These are phyloP conservation scores for Fraxinus albicans DNA, from an alignment of 305 asterid species.

Conservation along the genomic window DNA sequence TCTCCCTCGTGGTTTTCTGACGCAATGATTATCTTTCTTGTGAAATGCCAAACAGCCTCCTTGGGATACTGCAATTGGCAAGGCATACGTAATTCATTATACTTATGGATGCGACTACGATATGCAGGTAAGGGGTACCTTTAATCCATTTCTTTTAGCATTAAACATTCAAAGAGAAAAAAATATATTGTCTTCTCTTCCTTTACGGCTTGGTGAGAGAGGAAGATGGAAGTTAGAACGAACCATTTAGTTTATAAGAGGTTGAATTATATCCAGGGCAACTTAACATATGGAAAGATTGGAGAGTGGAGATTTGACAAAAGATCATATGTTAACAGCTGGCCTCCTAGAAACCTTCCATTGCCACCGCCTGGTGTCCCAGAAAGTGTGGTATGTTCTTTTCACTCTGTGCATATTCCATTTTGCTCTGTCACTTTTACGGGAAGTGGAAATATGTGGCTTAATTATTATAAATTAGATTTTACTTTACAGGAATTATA, in stretches of 20 bases:
- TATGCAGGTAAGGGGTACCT: constrained; percentile 51
- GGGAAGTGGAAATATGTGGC: background rate
- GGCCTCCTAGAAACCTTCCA: constrained; percentile 84
- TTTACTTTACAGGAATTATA: background rate
- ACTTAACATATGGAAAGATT: constrained; percentile 75
- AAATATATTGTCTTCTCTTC: background rate
- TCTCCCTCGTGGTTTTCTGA: background rate
- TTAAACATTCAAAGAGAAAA: background rate
- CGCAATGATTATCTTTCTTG: constrained; percentile 20
- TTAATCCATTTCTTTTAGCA: background rate
- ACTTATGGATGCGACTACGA: constrained; percentile 93
- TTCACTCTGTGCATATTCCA: background rate
- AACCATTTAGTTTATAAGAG: background rate
- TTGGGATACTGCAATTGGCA: constrained; percentile 72
- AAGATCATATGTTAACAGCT: constrained; percentile 58
- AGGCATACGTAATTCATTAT: constrained; percentile 77
- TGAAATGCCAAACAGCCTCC: constrained; percentile 65
- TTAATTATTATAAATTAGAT: background rate
- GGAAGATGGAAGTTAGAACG: background rate
- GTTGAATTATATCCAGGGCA: constrained; percentile 48
- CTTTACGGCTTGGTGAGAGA: background rate
- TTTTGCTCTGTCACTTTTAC: background rate
- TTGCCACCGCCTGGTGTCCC: constrained; percentile 96
- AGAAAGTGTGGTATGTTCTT: constrained; percentile 72
- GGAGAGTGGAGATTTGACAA: constrained; percentile 99